These are phyloP conservation scores for Oryza glumipatula DNA, from an alignment of 176 grass and related monocot species.

Conservation along the genomic window DNA sequence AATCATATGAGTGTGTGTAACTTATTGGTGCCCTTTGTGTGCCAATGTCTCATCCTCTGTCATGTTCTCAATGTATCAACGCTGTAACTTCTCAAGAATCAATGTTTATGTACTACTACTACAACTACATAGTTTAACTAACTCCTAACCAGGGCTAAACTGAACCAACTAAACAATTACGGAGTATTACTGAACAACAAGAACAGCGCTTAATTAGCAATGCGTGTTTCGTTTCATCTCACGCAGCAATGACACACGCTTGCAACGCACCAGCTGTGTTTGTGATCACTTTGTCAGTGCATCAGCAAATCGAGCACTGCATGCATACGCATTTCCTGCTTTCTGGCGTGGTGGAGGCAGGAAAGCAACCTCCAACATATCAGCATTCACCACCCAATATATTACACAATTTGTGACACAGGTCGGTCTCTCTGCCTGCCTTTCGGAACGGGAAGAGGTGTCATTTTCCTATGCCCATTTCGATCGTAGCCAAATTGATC, in stretches of 20 bases:
- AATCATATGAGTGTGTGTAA: too few relatives aligned
- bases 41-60: background rate
- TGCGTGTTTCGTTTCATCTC: background rate
- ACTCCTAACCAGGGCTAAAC: too few relatives aligned
- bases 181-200: too few relatives aligned
- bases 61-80: background rate
- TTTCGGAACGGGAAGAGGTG: background rate
- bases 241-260: background rate
- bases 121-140: too few relatives aligned
- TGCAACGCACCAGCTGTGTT: background rate
- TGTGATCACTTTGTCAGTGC: background rate
- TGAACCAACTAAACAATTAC: too few relatives aligned
- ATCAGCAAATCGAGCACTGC: constrained; percentile 14
- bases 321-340: background rate
- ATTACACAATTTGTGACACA: background rate
- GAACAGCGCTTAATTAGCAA: too few relatives aligned
- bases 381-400: background rate
- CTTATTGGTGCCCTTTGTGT: background rate
- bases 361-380: constrained; percentile 42
- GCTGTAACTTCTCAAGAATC: background rate
- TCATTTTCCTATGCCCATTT: background rate
- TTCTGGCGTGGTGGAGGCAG: background rate
- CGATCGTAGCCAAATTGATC: constrained; percentile 2
- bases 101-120: too few relatives aligned
- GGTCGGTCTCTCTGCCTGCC: background rate